Base-by-base conservation (phyloP, 2,329 filamentous ascomycete genomes). In the Scytalidium sp. region DNA sequence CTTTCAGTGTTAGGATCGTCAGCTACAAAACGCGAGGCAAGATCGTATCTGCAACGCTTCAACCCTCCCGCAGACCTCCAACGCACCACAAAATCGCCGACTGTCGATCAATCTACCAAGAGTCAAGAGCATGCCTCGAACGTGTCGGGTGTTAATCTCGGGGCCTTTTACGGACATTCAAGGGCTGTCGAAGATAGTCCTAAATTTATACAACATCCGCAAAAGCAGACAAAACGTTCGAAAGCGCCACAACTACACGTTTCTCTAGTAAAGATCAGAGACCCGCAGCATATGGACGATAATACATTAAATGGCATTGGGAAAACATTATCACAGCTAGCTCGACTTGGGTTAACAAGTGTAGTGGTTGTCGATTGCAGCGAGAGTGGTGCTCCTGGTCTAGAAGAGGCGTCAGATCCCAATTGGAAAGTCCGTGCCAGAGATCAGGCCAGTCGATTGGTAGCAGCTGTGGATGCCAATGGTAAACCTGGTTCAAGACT, bases 1-100 rank as follows among this genome's bases (percentile, higher is more conserved):
- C 78, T 95, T 25, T 92, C 90, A 15, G 81, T 97, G 3, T 76
- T 99, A 25, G 90, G 89, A 62, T 90, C 92, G 17, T 90, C 91
- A 10, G 88, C 92, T 5, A 97, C 93, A 0, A 96, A 92, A 69
- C 84, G 94, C 60, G 94, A 99, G 72, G 91, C 92, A 43, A 92
- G 88, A 68, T 85, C 89, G 32, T 99, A 97, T 64, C 78, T 99
- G 15, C 87, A 94, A 59, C 92, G 90, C 53, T 96, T 97, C 66
- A 85, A 83, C 45, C 70, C 72, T 8, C 53, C 65, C 53, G 51
- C 64, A 55, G 46, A 62, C 58, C 17, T 57, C n/a, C 60, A 65
- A 21, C 42, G 19, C 56, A 32, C 29, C 7, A 21, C 40, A 21
- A 54, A 43, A 40, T 20, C 51, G 7, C 11, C 41, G 11, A 10